Evolutionary conservation across 2,329 filamentous ascomycete species (phyloP), one percentile per base, ranked within the genome.

Genomic region (Ophiognomonia clavigignenti-juglandacearum): DNA sequence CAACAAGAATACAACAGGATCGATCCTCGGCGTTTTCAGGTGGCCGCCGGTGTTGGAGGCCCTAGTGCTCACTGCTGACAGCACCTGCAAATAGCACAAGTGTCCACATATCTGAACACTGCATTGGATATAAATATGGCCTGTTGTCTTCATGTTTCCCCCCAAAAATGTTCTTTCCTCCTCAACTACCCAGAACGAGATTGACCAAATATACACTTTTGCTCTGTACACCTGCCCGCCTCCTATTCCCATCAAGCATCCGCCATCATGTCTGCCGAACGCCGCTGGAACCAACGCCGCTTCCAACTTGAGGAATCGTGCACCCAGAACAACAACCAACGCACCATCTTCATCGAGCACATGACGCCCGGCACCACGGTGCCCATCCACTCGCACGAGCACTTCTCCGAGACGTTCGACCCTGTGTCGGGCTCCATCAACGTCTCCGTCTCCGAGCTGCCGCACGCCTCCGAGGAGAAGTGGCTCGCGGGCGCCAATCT

Each of bases 191-290:
- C n/a, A n/a, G n/a, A n/a, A n/a, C n/a, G n/a, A n/a, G n/a, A n/a
- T n/a, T n/a, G n/a, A n/a, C n/a, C n/a, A n/a, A n/a, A n/a, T n/a
- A n/a, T n/a, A n/a, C n/a, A n/a, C n/a, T n/a, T n/a, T n/a, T n/a
- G n/a, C n/a, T n/a, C n/a, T n/a, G n/a, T n/a, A n/a, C n/a, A n/a
- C n/a, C n/a, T n/a, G n/a, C n/a, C n/a, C n/a, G n/a, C n/a, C n/a
- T n/a, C n/a, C n/a, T n/a, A n/a, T 29, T 29, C 8, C 26, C 13
- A n/a, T 23, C 22, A 19, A 20, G 16, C 8, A 24, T 20, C 38
- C 9, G 8, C 26, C n/a, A 67, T 68, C 47, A 71, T 70, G 52
- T 51, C 52, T 7, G 52, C 52, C 18, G 52, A 54, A 38, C 47
- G 52, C 29, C 44, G 52, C 16, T 54, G 43, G 39, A 29, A 54